A percentile compares a stretch with the other conserved stretches of the same genome.
Conservation (phyloP, 129 eudicot species). For the Lonicera japonica region DNA sequence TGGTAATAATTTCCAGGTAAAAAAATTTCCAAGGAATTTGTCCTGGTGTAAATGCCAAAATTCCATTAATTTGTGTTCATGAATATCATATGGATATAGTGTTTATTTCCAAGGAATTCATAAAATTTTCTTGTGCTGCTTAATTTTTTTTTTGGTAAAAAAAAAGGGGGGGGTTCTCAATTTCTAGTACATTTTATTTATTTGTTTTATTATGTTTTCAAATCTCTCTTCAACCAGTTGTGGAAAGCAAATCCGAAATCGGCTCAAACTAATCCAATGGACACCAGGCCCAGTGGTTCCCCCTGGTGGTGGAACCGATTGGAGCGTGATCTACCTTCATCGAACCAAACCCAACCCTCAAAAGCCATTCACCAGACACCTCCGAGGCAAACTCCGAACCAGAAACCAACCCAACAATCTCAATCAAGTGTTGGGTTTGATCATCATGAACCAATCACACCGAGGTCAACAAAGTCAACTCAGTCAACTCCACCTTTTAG, state of each 20-base stretch:
- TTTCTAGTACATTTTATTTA: background rate
- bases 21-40: no score
- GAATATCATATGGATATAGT: no score
- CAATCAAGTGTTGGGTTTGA: conserved; percentile 30
- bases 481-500: conserved; percentile 43
- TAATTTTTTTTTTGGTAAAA: no score
- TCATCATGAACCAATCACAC: conserved; percentile 47
- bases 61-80: no score
- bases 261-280: conserved; percentile 37
- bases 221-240: conserved; percentile 36
- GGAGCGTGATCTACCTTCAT: conserved; percentile 58
- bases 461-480: conserved; percentile 63
- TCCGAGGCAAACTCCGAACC: no score
- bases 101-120: no score
- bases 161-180: no score
- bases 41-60: no score
- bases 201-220: no score
- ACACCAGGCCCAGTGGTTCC: conserved; percentile 49
- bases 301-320: conserved; percentile 99
- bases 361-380: conserved; percentile 30
- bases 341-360: conserved; percentile 28
- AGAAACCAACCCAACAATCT: conserved; percentile 52
- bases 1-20: no score
- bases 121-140: no score
- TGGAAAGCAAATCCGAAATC: conserved; percentile 69